Evolutionary conservation across 1,284 basidiomycete genomes (phyloP), one percentile per base, ranked within the genome.

Genomic region (Coniophora puteana): DNA sequence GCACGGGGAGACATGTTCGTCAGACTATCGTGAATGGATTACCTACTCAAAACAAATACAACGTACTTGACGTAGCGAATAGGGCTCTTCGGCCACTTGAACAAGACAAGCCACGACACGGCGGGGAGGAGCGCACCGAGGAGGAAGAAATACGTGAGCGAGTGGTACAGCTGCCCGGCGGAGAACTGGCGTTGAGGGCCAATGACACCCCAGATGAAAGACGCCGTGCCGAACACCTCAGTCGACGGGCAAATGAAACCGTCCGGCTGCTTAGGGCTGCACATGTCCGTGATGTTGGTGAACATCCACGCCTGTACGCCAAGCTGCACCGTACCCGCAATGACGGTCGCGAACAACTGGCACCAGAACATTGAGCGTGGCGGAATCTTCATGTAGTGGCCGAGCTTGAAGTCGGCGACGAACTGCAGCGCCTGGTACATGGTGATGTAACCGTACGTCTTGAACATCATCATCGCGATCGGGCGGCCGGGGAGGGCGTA

Each of bases 321-420:
- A 17, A 72, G 57, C 43, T 67, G 67, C 3, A 59, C 59, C 31
- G 66, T 66, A 12, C 62, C 65, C 4, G 66, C 66, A 14, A 78
- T 46, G 14, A 74, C 47, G 0, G 70, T 68, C 4, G 70, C 72
- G 24, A 71, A 51, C n/a, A 74, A 49, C 45, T 78, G 74, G 13
- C 47, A 54, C 17, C 38, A 50, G 52, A 68, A 69, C 53, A 68
- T 65, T 7, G 58, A 36, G 23, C 68, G 65, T 5, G 71, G 71
- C 0, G 69, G 65, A 22, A 74, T 51, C 59, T 78, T 77, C 65
- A 73, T 74, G 55, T 72, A 72, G 48, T 72, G 68, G 4, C 62
- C 70, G 20, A 72, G 57, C 55, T 72, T 72, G 44, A 66, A 58
- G 46, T 76, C 72, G 5, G 61, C 54, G 1, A 67, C 57, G 51